Percentiles rank a stretch among this genome's conserved stretches.
Evolutionary conservation across 225 moss, liverwort and hornwort species (phyloP).

Genomic region (Pseudisothecium myosuroides): DNA sequence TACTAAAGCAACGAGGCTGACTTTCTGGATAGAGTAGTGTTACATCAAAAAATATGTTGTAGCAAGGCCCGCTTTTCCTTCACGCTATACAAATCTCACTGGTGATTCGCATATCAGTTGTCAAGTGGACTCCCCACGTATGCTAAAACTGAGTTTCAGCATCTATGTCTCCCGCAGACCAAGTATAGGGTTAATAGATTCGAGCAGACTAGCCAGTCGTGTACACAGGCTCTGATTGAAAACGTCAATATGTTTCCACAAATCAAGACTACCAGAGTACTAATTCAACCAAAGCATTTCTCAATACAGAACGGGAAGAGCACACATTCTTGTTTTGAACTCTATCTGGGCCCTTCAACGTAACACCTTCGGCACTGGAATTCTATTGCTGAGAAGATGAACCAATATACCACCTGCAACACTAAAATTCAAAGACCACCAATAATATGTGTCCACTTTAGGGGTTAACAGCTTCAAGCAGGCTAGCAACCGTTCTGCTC

Average conservation of each 20-base stretch:
- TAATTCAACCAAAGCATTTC: no score
- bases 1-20: neutral
- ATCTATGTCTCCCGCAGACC: neutral
- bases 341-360: neutral
- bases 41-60: neutral
- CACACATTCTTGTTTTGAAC: neutral
- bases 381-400: constrained; percentile 40
- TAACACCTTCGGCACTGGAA: neutral
- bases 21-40: neutral
- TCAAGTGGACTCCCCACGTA: neutral
- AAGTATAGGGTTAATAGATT: neutral
- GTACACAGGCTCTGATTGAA: neutral
- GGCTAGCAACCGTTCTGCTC: no score
- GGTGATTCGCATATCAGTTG: neutral
- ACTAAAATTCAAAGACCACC: constrained; percentile 87
- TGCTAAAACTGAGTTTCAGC: no score
- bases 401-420: constrained; percentile 95
- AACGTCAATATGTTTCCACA: neutral
- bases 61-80: neutral
- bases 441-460: no score
- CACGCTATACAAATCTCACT: neutral
- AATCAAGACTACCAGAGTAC: no score
- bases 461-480: no score
- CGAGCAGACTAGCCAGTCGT: neutral
- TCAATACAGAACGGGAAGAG: no score